Evolutionary conservation across 257 asterid genomes (phyloP), one percentile per base, ranked within the genome.

Genomic region (Petrea volubilis): DNA sequence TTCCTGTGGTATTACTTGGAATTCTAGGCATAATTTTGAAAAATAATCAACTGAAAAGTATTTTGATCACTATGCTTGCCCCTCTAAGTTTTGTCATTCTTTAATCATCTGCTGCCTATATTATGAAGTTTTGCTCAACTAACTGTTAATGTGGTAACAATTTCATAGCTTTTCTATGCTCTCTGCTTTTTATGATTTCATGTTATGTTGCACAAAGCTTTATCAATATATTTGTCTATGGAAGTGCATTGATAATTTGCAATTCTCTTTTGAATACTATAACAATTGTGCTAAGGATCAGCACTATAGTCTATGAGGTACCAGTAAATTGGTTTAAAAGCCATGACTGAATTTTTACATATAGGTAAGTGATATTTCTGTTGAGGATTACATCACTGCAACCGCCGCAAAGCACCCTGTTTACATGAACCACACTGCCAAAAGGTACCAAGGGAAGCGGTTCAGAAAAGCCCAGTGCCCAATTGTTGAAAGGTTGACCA

Each of bases 401-500:
- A 90, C 97, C 17, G 81, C 90, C 21, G 24, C 88, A 17, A 90
- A 82, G 87, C 96, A 87, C 74, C 88, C 96, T 3, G 77, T 78
- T 49, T 90, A 75, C 78, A 76, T 86, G 79, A 93, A 92, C 18
- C 97, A 90, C 81, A 91, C 97, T 12, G 95, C 97, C 56, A 93
- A 96, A 2, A 87, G 95, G 84, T 91, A 91, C 88, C 97, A 89
- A 65, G 86, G 74, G 0, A 91, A 79, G 83, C 73, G 96, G 3
- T 90, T 91, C 82, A 80, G 97, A 77, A 91, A 91, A 90, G 96
- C 96, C 2, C 95, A 91, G 65, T 91, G 97, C 85, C 95, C 97
- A 0, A 76, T 91, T 73, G 88, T 89, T 33, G 93, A 89, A 74
- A 82, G 95, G 78, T 44, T 89, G 81, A 87, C 96, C 66, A 91